phyloP scores from a whole-genome alignment of 371 early-diverging fungal species.

The Umbelopsis sp. region DNA sequence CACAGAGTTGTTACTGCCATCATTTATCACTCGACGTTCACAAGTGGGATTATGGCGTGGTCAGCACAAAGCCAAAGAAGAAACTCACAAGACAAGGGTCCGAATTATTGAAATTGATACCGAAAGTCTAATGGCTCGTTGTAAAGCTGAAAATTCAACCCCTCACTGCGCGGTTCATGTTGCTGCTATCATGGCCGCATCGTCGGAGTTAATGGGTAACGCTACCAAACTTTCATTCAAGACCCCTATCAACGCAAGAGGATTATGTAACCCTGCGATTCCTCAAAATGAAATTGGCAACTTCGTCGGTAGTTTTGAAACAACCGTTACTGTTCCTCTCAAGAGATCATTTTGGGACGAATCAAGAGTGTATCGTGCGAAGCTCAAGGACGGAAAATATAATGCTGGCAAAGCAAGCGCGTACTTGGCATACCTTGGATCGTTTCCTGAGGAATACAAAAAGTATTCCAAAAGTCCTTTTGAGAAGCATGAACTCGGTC shows the following conservation, averaged over 20 bases:
- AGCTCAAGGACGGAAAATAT: slow-evolving; percentile 25
- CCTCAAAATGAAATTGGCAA: slow-evolving; percentile 41
- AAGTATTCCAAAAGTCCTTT: slow-evolving; percentile 32
- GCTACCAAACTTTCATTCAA: slow-evolving; percentile 16
- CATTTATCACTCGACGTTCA: slow-evolving; percentile 21
- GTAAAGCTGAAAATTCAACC: slow-evolving; percentile 26
- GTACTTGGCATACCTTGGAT: slow-evolving; percentile 27
- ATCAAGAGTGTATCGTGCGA: slow-evolving; percentile 27
- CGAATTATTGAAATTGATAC: slow-evolving; percentile 23
- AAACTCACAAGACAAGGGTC: slow-evolving; percentile 29
- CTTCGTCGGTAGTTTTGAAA: slow-evolving; percentile 36
- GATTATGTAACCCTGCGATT: slow-evolving; percentile 36
- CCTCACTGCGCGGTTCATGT: slow-evolving; percentile 39
- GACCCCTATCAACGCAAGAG: slow-evolving; percentile 45
- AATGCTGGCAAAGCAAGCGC: slow-evolving; percentile 27
- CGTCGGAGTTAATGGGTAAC: slow-evolving; percentile 31
- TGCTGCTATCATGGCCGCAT: slow-evolving; percentile 30
- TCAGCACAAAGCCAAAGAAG: slow-evolving; percentile 27
- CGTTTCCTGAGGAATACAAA: slow-evolving; percentile 36
- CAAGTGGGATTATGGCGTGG: slow-evolving; percentile 40
- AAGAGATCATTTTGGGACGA: slow-evolving; percentile 33
- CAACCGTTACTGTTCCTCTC: slow-evolving; percentile 14
- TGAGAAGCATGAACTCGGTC: slow-evolving; percentile 29
- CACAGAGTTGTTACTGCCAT: slow-evolving; percentile 24
- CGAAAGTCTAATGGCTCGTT: slow-evolving; percentile 23